Base-by-base conservation (phyloP, 306 rosid species). In the Lathyrus sativus region DNA sequence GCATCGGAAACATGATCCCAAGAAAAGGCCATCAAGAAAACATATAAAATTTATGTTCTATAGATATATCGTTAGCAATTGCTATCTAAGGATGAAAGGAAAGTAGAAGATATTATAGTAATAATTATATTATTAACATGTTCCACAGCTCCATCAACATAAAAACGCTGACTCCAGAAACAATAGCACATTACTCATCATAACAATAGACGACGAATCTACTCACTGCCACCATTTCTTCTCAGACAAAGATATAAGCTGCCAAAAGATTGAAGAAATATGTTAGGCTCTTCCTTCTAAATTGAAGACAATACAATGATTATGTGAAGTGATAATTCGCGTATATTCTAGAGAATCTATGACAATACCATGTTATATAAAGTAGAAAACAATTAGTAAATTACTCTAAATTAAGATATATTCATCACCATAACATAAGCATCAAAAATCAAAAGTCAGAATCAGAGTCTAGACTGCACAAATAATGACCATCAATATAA, bases 221-320 rank as follows among this genome's bases (percentile, higher is more conserved):
- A 79, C 72, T 67, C 70, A 80, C 72, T 65, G 70, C 87, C 87
- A 78, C 91, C 86, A 79, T 74, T 81, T 91, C 84, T 86, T 86
- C 88, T 83, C 96, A 8, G 88, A 88, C 76, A 88, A 74, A 38
- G 95, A 91, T 79, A 88, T 78, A 7, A 91, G 91, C 97, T 91
- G 95, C 71, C 63, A 86, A 69, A 43, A 81, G 80, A 81, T 43
- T 39, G 60, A 79, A 67, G 4, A 77, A 72, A 75, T 15, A 22
- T 65, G 59, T 76, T 44, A 80, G 70, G 24, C 53, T 68, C 50
- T 17, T 33, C 31, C 18, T 5, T 50, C 26, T 17, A 49, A 49
- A 17, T 51, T 19, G n/a, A 51, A 19, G 31, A 9, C 58, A 51
- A 9, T 19, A 51, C 58, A 17, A 1, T 17, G 9, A 17, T 49